Conservation (phyloP, 352 stramenopile genomes). For the Poterioochromonas sp. region DNA sequence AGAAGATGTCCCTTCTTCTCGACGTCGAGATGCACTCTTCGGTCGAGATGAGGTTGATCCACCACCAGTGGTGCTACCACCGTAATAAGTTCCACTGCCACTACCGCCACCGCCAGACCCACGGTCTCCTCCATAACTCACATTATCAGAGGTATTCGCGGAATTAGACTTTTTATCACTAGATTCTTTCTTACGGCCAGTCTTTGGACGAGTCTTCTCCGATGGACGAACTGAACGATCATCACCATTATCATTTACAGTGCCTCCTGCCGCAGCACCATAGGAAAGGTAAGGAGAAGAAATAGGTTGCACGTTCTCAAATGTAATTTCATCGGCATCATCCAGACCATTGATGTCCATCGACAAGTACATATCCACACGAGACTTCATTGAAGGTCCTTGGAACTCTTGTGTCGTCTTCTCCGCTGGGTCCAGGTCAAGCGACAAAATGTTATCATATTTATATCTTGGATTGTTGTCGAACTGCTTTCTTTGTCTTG, state of each 20-base stretch:
- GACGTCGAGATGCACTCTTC: not conserved
- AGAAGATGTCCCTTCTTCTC: too few species aligned
- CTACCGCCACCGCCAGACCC: not conserved
- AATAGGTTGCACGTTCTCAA: not conserved
- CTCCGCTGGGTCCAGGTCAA: conserved; percentile 76
- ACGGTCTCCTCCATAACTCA: not conserved
- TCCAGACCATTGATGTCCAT: conserved; percentile 28
- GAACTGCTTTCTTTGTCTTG: conserved; percentile 64
- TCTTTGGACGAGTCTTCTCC: conserved; percentile 26
- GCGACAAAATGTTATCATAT: conserved; percentile 71
- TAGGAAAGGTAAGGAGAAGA: conserved; percentile 6
- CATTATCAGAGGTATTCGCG: not conserved
- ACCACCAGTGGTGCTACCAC: not conserved
- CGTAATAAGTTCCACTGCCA: not conserved
- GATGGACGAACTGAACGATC: not conserved
- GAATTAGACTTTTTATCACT: not conserved
- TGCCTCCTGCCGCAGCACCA: not conserved
- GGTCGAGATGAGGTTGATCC: not conserved
- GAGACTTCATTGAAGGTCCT: conserved; percentile 45
- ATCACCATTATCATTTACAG: not conserved
- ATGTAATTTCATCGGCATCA: conserved; percentile 6
- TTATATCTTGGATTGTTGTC: conserved; percentile 72
- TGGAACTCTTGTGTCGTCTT: conserved; percentile 55
- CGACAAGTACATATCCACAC: conserved; percentile 15
- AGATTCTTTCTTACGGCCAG: not conserved